Base-by-base conservation (phyloP, 23 red algal species). In the Cyanidium caldarium region DNA sequence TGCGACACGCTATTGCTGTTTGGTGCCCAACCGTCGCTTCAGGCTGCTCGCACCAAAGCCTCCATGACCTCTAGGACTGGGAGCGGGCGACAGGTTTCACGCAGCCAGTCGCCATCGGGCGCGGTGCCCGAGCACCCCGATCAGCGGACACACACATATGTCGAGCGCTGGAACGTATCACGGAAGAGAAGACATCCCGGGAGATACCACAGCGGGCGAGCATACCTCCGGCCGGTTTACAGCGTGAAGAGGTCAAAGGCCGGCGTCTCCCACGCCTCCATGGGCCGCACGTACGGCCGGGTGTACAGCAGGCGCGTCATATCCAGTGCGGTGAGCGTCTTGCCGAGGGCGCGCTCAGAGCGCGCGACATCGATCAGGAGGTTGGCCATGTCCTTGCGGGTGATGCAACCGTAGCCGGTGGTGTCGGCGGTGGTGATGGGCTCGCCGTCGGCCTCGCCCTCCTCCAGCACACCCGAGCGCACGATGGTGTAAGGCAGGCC, bases 181-280 rank as follows among this genome's bases (percentile, higher is more conserved):
- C n/a, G n/a, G n/a, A n/a, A n/a, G n/a, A n/a, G n/a, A n/a, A n/a
- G n/a, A n/a, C n/a, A n/a, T n/a, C n/a, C n/a, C n/a, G n/a, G n/a
- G n/a, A n/a, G n/a, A n/a, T n/a, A n/a, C n/a, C n/a, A n/a, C n/a
- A n/a, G n/a, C n/a, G n/a, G n/a, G n/a, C n/a, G n/a, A n/a, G n/a
- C n/a, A n/a, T n/a, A n/a, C n/a, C n/a, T 44, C 41, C 13, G 41
- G 12, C n/a, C n/a, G 13, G 41, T 13, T 61, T 28, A 61, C 0
- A 90, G 69, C 20, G 65, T 26, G 56, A 82, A 94, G 5, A 42
- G 38, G 17, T 51, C 76, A 40, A 94, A 94, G 0, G 88, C 82
- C 35, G 85, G 70, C 2, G 76, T 42, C 75, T 95, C 89, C 89
- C 89, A 95, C 58, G 82, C 81, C 74, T 95, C 89, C 33, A 84